Evolutionary conservation across 495 filamentous ascomycete genomes (phyloP).

Genomic region (Aspergillus baeticus): DNA sequence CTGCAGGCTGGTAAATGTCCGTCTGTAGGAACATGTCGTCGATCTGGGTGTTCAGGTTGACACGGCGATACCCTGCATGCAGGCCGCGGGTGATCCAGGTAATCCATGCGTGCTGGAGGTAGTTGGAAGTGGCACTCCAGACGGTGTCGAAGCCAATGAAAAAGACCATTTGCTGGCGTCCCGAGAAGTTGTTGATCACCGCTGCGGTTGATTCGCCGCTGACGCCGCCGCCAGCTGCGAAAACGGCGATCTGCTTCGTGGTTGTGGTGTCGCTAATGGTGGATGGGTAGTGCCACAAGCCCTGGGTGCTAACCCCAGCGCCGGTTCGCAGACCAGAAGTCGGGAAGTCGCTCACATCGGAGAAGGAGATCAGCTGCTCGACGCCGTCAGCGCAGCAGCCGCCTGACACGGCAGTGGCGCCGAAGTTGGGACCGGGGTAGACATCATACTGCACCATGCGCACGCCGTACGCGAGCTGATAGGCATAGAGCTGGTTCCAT

Average conservation of each 20-base stretch:
- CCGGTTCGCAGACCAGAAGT: slow-evolving; percentile 49
- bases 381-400: slow-evolving; percentile 50
- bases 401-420: slow-evolving; percentile 33
- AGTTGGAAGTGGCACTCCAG: slow-evolving; percentile 56
- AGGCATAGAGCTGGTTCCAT: slow-evolving; percentile 56
- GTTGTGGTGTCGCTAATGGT: slow-evolving; percentile 51
- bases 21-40: slow-evolving; percentile 63
- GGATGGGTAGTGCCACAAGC: slow-evolving; percentile 59
- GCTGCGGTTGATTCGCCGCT: slow-evolving; percentile 43
- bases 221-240: slow-evolving; percentile 36
- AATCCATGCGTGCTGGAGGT: slow-evolving; percentile 63
- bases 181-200: slow-evolving; percentile 59
- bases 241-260: slow-evolving; percentile 53
- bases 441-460: slow-evolving; percentile 62
- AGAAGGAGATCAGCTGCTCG: slow-evolving; percentile 53
- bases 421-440: slow-evolving; percentile 52
- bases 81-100: slow-evolving; percentile 60
- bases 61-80: slow-evolving; percentile 54
- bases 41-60: slow-evolving; percentile 60
- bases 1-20: slow-evolving; percentile 49
- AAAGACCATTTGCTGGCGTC: slow-evolving; percentile 62
- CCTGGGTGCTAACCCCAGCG: slow-evolving; percentile 50
- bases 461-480: slow-evolving; percentile 57
- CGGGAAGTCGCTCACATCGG: slow-evolving; percentile 46
- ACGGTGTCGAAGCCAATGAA: slow-evolving; percentile 55